Percentiles rank a stretch among this genome's conserved stretches.
Evolutionary conservation across 2,329 filamentous ascomycete species (phyloP).

Genomic region (Paradendryphiella salina): DNA sequence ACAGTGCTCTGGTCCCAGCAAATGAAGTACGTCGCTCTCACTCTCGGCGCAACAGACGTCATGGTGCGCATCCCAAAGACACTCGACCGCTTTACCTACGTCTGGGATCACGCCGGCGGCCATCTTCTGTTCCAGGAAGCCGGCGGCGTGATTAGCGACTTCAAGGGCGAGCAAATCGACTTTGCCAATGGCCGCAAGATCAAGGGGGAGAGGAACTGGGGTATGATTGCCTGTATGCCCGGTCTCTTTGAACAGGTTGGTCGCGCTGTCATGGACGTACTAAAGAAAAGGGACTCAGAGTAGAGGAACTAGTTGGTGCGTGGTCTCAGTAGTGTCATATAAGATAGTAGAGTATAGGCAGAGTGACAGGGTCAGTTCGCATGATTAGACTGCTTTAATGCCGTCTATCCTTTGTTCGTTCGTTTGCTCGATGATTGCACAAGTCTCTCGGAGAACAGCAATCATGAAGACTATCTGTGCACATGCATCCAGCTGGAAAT

Average conservation of each 20-base stretch:
- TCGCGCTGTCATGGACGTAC: slow-evolving; percentile 34
- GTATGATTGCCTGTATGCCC: slow-evolving; percentile 42
- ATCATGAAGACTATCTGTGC: too few species aligned
- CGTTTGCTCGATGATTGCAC: too few species aligned
- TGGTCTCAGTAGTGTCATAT: background rate
- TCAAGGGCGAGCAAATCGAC: slow-evolving; percentile 55
- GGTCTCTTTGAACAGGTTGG: slow-evolving; percentile 32
- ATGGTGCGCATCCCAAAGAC: slow-evolving; percentile 55
- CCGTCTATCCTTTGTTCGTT: too few species aligned
- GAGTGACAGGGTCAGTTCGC: too few species aligned
- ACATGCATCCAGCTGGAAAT: too few species aligned
- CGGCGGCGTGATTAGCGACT: slow-evolving; percentile 56
- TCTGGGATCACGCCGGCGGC: slow-evolving; percentile 62
- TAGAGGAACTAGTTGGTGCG: background rate
- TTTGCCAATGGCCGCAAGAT: slow-evolving; percentile 47
- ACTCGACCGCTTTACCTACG: slow-evolving; percentile 50
- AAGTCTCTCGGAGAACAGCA: too few species aligned
- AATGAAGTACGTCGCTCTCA: slow-evolving; percentile 58
- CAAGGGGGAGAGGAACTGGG: slow-evolving; percentile 39
- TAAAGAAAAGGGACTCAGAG: slow-evolving; percentile 22
- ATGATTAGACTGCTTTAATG: too few species aligned
- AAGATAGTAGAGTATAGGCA: too few species aligned
- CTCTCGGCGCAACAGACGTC: slow-evolving; percentile 55
- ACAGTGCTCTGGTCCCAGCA: slow-evolving; percentile 58
- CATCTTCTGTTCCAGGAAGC: slow-evolving; percentile 57